Evolutionary conservation across 345 rosid genomes (phyloP), one percentile per base, ranked within the genome.

Genomic region (Citrus inodora): DNA sequence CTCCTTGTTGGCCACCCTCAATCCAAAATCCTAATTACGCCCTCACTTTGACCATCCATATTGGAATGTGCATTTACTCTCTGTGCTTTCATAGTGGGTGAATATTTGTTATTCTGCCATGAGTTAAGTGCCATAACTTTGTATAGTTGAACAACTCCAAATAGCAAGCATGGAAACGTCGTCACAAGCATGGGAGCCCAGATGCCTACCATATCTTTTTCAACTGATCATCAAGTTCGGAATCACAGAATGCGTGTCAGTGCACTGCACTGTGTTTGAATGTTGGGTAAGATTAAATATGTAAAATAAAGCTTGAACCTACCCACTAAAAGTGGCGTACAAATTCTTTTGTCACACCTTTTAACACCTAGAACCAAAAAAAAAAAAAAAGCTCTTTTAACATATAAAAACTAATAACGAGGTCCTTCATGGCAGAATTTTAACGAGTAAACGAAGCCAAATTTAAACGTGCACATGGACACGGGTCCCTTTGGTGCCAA

Each of bases 181-280:
- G 33, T 35, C n/a, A 25, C 53, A 25, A 27, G 59, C 16, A 70
- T 70, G 73, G 35, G 71, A 30, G 46, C 21, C 38, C 14, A 16
- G 58, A 28, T 22, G 22, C 70, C 64, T n/a, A 14, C 4, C 46
- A 24, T 51, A 13, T 24, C 19, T n/a, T 66, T 65, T 11, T 2
- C 38, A 27, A 67, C 27, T 76, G 38, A 78, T 60, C 76, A 60
- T 21, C 37, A 67, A 17, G 59, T 38, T 56, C 25, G 59, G 84
- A 79, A 67, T 79, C 81, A 74, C 78, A 70, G 53, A 59, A 56
- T 27, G 17, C 22, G 73, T 70, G 70, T 27, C 67, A 67, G 32
- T 74, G 21, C 83, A 80, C 33, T 72, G 76, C 32, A 76, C 58
- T 11, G 3, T 28, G 2, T 1, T 40, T 27, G 7, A 65, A 33